Evolutionary conservation across 495 filamentous ascomycete species (phyloP).

Genomic region (Hypoxylon trugodes): DNA sequence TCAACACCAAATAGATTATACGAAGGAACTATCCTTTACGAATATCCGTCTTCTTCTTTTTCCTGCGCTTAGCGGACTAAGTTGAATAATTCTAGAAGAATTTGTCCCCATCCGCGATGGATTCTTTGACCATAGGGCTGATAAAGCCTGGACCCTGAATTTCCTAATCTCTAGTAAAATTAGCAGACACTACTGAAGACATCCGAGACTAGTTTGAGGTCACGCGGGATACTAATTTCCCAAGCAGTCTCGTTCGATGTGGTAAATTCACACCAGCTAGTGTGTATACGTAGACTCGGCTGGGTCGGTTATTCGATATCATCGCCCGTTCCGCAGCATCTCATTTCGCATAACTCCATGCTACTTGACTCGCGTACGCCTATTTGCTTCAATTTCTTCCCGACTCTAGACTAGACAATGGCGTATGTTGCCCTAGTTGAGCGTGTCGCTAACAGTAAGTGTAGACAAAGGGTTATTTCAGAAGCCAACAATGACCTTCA

Average conservation of each 20-base stretch:
- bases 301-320: slow-evolving; percentile 1
- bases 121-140: slow-evolving; percentile 21
- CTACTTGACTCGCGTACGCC: slow-evolving; percentile 7
- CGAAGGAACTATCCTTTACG: not conserved
- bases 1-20: not conserved
- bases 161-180: slow-evolving; percentile 17
- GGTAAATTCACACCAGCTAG: slow-evolving; percentile 7
- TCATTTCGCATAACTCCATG: slow-evolving; percentile 1
- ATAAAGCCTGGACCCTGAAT: slow-evolving; percentile 16
- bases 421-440: not conserved
- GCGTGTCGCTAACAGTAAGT: not conserved
- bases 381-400: not conserved
- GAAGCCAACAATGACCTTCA: not conserved
- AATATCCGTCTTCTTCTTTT: not conserved
- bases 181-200: not conserved
- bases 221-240: slow-evolving; percentile 25
- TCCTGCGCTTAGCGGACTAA: not conserved
- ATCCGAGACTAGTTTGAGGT: slow-evolving; percentile 4
- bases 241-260: slow-evolving; percentile 7
- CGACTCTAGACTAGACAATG: slow-evolving; percentile 5
- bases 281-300: not conserved
- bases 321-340: not conserved
- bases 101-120: slow-evolving; percentile 1
- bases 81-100: slow-evolving; percentile 14
- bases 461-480: not conserved